Evolutionary conservation across 192 early-diverging fungal species (phyloP).

Genomic region (Chytriomyces confervae): DNA sequence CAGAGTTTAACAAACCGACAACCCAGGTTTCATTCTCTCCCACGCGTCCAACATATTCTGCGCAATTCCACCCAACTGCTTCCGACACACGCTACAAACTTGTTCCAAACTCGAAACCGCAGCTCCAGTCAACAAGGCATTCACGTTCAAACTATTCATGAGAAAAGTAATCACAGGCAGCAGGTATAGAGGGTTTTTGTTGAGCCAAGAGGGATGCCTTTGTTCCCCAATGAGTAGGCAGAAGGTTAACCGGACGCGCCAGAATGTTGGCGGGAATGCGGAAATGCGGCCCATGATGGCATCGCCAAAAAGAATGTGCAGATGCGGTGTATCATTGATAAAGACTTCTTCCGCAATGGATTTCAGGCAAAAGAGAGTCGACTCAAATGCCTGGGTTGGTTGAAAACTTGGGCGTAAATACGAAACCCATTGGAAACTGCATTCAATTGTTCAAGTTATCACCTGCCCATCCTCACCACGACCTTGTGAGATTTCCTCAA

Average conservation of each 20-base stretch:
- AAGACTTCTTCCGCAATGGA: conserved; percentile 41
- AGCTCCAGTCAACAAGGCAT: conserved; percentile 14
- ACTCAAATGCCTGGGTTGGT: conserved; percentile 37
- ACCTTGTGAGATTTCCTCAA: conserved; percentile 25
- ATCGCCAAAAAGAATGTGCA: conserved; percentile 38
- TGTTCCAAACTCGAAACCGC: conserved; percentile 32
- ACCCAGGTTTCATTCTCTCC: conserved; percentile 11
- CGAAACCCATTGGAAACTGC: background rate
- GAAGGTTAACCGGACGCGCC: conserved; percentile 20
- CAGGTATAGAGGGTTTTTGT: conserved; percentile 33
- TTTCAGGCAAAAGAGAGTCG: conserved; percentile 41
- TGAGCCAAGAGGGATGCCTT: conserved; percentile 42
- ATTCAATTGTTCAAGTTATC: background rate
- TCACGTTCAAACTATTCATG: conserved; percentile 19
- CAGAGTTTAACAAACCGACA: background rate
- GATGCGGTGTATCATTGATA: conserved; percentile 18
- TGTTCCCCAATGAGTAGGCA: conserved; percentile 35
- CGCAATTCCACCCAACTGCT: conserved; percentile 33
- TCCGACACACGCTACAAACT: conserved; percentile 36
- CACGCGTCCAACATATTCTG: conserved; percentile 32
- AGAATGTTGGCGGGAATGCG: conserved; percentile 5
- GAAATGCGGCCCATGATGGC: conserved; percentile 32
- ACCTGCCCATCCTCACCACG: conserved; percentile 41
- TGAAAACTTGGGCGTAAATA: conserved; percentile 1
- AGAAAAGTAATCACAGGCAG: conserved; percentile 35